phyloP scores from a whole-genome alignment of 352 stramenopile species.

The Pythium dissimile region DNA sequence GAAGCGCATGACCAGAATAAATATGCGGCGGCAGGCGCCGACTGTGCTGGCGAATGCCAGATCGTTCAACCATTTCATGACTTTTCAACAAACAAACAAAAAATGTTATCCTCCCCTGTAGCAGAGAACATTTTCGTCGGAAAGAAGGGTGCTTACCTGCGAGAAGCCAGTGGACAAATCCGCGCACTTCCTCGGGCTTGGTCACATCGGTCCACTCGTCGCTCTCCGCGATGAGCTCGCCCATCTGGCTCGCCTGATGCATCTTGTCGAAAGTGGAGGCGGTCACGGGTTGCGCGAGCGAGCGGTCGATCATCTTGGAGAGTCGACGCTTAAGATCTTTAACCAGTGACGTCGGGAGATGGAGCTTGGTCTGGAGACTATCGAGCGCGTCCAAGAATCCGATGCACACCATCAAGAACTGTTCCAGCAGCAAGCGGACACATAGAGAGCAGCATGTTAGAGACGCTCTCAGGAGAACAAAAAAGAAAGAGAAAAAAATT shows the following conservation, averaged over 20 bases:
- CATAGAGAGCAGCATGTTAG: no score
- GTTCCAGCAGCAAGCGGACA: neutral
- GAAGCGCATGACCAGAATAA: constrained; percentile 73
- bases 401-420: constrained; percentile 81
- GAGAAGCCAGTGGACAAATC: constrained; percentile 67
- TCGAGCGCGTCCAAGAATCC: constrained; percentile 72
- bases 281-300: constrained; percentile 30
- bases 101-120: neutral
- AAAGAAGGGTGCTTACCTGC: constrained; percentile 23
- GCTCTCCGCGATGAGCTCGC: constrained; percentile 52
- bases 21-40: constrained; percentile 62
- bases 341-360: constrained; percentile 60
- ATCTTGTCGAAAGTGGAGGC: constrained; percentile 21
- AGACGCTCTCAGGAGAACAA: no score
- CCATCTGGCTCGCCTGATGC: constrained; percentile 27
- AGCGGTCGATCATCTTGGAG: constrained; percentile 59
- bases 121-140: neutral
- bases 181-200: constrained; percentile 59
- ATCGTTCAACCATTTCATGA: constrained; percentile 57
- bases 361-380: constrained; percentile 64
- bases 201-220: constrained; percentile 42
- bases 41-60: constrained; percentile 43
- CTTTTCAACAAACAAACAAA: constrained; percentile 5
- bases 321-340: constrained; percentile 73
- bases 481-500: neutral